Evolutionary conservation across 2,329 filamentous ascomycete genomes (phyloP).

Genomic region (Epichloe gansuensis): DNA sequence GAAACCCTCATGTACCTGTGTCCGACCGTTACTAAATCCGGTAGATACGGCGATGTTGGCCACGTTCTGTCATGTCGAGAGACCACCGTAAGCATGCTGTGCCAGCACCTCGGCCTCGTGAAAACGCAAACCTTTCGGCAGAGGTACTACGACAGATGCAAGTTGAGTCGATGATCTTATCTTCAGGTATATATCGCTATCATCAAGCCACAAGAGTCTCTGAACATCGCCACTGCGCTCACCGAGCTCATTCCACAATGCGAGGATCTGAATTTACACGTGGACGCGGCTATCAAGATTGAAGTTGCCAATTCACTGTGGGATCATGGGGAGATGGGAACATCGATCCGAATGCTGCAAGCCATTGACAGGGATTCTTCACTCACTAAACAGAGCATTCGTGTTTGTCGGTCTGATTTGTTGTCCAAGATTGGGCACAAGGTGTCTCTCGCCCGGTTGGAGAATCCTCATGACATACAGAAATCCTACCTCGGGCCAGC

Average conservation of each 20-base stretch:
- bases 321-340: constrained; percentile 83
- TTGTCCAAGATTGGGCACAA: constrained; percentile 81
- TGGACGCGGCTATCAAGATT: constrained; percentile 65
- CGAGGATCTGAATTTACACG: constrained; percentile 55
- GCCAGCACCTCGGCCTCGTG: constrained; percentile 54
- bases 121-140: constrained; percentile 47
- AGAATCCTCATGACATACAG: constrained; percentile 85
- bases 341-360: constrained; percentile 82
- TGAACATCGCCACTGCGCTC: constrained; percentile 77
- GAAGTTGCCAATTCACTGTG: constrained; percentile 85
- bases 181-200: constrained; percentile 63
- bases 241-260: constrained; percentile 63
- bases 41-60: constrained; percentile 63
- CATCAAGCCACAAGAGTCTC: constrained; percentile 77
- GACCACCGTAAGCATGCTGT: constrained; percentile 69
- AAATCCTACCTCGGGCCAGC: constrained; percentile 76
- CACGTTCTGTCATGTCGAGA: constrained; percentile 73
- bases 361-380: constrained; percentile 49
- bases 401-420: constrained; percentile 63
- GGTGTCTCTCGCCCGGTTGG: constrained; percentile 77
- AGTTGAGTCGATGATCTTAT: constrained; percentile 62
- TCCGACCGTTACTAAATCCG: constrained; percentile 8
- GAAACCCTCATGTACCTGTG: neutral
- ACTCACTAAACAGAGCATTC: constrained; percentile 56
- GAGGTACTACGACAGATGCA: constrained; percentile 59